Evolutionary conservation across 1,284 basidiomycete genomes (phyloP).

Genomic region (Ceratobasidium papillatum): DNA sequence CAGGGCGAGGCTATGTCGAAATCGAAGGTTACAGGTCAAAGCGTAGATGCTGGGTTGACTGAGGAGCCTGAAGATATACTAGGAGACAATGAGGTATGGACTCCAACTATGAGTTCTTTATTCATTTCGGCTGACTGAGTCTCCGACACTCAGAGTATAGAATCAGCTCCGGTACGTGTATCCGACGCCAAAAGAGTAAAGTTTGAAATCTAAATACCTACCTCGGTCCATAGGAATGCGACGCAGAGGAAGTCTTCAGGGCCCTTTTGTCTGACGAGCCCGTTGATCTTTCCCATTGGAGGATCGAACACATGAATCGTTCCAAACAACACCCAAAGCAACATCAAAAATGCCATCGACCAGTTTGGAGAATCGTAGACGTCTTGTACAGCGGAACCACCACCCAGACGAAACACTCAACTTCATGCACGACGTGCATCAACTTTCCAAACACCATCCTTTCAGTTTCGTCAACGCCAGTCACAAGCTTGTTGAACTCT

Average conservation of each 20-base stretch:
- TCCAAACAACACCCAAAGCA: constrained; percentile 6
- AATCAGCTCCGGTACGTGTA: neutral
- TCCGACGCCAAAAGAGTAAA: neutral
- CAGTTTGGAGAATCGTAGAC: constrained; percentile 25
- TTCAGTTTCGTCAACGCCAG: neutral
- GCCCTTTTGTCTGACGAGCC: neutral
- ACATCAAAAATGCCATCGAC: constrained; percentile 4
- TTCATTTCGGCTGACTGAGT: neutral
- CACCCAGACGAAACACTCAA: neutral
- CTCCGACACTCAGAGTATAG: neutral
- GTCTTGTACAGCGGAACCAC: constrained; percentile 4
- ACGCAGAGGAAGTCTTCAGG: neutral
- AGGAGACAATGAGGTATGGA: neutral
- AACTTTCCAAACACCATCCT: neutral
- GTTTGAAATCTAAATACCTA: neutral
- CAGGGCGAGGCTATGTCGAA: neutral
- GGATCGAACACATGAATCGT: neutral
- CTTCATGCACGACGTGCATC: neutral
- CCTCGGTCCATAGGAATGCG: neutral
- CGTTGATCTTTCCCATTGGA: neutral
- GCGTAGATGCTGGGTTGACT: neutral
- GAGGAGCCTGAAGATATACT: neutral
- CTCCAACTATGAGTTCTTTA: no score
- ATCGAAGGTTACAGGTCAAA: no score
- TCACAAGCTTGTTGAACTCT: neutral